Evolutionary conservation across 192 early-diverging fungal genomes (phyloP), one percentile per base, ranked within the genome.

Genomic region (Podila epicladia): DNA sequence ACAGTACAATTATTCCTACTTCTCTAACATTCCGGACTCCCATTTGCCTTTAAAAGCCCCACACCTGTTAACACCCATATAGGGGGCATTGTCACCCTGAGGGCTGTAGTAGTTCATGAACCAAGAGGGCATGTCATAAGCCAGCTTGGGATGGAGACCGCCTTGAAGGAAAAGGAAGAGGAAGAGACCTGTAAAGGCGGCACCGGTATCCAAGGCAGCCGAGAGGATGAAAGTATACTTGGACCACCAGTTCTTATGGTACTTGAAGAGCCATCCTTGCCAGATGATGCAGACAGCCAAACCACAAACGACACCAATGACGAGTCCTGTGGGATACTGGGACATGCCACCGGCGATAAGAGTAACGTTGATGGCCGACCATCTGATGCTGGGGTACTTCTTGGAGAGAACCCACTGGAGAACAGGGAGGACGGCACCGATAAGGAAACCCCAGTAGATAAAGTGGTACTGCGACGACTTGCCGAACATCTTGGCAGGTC

Each of bases 401-500:
- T 86, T 87, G 57, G 88, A 75, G 26, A 89, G 62, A 64, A 83
- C 67, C 31, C 75, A 92, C 62, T 87, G 82, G 13, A 87, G 84
- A 53, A 89, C 65, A 9, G 91, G 88, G 3, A 91, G 62, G 41
- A 89, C 26, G 41, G 76, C 65, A 51, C 89, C 89, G 29, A 85
- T 77, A n/a, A 89, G 68, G 74, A 89, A 83, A 67, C 82, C 77
- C 41, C 68, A 86, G 17, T 79, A 60, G 41, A 75, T 77, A 19
- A 77, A 19, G 19, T 60, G 53, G 59, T 86, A 88, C 4, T 67
- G 73, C 15, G 75, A 77, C 5, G 63, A 58, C 57, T 51, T 26
- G 11, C 69, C 78, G 48, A 93, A 93, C 84, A 93, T 89, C 9
- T 86, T 82, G 28, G 32, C 61, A 12, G 93, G 91, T 49, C 91